These are phyloP conservation scores for Stentor coeruleus DNA, from an alignment of 73 alveolate genomes.

Conservation along the genomic window DNA sequence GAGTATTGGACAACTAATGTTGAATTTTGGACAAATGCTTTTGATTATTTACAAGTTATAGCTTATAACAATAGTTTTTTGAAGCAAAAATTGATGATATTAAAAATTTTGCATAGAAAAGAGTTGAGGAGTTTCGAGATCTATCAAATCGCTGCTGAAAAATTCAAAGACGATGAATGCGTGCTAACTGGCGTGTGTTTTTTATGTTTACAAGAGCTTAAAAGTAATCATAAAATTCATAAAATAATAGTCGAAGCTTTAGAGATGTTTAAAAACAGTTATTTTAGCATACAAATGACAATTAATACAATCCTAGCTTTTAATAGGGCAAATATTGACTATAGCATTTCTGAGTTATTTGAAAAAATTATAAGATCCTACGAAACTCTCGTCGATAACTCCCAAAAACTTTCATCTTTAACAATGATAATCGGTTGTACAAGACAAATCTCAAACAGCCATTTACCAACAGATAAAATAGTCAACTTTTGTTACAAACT, in stretches of 20 bases:
- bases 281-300: neutral
- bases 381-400: neutral
- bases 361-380: too few species aligned
- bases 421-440: neutral
- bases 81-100: neutral
- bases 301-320: neutral
- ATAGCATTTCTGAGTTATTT: neutral
- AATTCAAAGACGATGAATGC: neutral
- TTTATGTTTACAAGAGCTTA: too few species aligned
- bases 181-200: neutral
- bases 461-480: neutral
- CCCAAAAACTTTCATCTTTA: neutral
- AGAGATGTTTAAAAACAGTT: neutral
- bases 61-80: too few species aligned
- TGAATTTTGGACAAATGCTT: neutral
- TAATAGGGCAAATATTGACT: neutral
- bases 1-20: too few species aligned
- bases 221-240: neutral
- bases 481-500: neutral
- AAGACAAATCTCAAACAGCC: neutral
- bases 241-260: too few species aligned
- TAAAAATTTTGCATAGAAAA: neutral
- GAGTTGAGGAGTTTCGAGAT: neutral
- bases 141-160: neutral
- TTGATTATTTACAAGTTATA: neutral